These are phyloP conservation scores for Melastoma malabathricum DNA, from an alignment of 345 rosid genomes.

Conservation along the genomic window DNA sequence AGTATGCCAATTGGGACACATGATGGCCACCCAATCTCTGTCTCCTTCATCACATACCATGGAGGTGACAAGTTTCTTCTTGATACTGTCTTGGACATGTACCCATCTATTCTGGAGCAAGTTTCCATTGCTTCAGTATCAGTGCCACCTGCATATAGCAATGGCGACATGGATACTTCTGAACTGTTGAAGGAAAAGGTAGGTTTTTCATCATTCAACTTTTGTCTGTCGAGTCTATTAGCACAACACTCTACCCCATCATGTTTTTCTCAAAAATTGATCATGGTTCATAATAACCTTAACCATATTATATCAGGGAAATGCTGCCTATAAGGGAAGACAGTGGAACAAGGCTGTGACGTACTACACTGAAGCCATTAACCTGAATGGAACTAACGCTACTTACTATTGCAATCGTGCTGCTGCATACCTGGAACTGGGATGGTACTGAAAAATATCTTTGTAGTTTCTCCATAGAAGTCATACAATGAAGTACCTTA, in stretches of 20 bases:
- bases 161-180: constrained; percentile 52
- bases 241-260: no score
- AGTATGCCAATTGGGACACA: constrained; percentile 67
- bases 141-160: constrained; percentile 30
- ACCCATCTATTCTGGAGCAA: constrained; percentile 70
- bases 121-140: constrained; percentile 42
- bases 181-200: constrained; percentile 89
- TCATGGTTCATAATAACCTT: constrained; percentile 1
- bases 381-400: constrained; percentile 53
- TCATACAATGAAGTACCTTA: not conserved
- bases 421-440: constrained; percentile 75
- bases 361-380: constrained; percentile 79
- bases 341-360: constrained; percentile 82
- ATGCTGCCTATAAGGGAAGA: constrained; percentile 68
- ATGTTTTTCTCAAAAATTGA: not conserved
- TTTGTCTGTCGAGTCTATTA: no score
- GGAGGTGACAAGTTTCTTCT: constrained; percentile 92
- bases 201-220: constrained; percentile 5
- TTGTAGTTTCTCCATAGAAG: not conserved
- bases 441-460: constrained; percentile 30
- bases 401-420: constrained; percentile 76
- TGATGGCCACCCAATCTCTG: constrained; percentile 52
- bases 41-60: constrained; percentile 63
- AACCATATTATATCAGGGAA: constrained; percentile 47
- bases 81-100: constrained; percentile 68